Evolutionary conservation across 345 rosid genomes (phyloP).

Genomic region (Crucihimalaya himalaica): DNA sequence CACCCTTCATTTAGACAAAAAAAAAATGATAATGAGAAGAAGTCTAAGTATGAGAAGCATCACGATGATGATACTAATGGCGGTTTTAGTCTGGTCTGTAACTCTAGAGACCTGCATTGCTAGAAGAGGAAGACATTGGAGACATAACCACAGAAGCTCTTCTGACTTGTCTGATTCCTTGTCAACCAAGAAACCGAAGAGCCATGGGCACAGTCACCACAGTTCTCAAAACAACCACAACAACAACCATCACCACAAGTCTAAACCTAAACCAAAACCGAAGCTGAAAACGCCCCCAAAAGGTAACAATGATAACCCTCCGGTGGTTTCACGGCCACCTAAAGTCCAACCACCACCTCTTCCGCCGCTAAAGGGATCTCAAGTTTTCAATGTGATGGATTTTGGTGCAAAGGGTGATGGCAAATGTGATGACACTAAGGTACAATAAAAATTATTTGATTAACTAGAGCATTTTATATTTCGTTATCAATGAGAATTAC

Average conservation of each 20-base stretch:
- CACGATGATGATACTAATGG: conserved; percentile 57
- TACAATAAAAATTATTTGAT: conserved; percentile 20
- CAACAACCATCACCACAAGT: conserved; percentile 39
- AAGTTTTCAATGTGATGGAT: conserved; percentile 60
- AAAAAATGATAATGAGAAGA: conserved; percentile 45
- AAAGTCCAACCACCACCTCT: conserved; percentile 41
- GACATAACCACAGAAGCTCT: conserved; percentile 47
- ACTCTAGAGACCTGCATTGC: conserved; percentile 77
- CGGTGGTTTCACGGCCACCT: conserved; percentile 45
- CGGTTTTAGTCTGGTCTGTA: conserved; percentile 65
- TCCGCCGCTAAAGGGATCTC: conserved; percentile 44
- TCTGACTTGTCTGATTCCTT: conserved; percentile 48
- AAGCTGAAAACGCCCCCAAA: conserved; percentile 38
- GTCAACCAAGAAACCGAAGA: conserved; percentile 58
- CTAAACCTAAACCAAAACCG: conserved; percentile 51
- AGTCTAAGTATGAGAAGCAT: conserved; percentile 48
- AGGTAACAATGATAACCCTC: conserved; percentile 17
- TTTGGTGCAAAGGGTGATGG: conserved; percentile 97
- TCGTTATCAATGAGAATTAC: conserved; percentile 23
- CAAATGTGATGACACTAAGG: conserved; percentile 87
- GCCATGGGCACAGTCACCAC: conserved; percentile 41
- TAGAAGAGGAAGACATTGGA: conserved; percentile 82
- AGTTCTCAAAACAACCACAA: conserved; percentile 28
- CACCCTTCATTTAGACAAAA: background rate
- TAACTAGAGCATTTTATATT: conserved; percentile 23